Evolutionary conservation across 495 filamentous ascomycete genomes (phyloP), one percentile per base, ranked within the genome.

Genomic region (Opeltia flavorubescens): DNA sequence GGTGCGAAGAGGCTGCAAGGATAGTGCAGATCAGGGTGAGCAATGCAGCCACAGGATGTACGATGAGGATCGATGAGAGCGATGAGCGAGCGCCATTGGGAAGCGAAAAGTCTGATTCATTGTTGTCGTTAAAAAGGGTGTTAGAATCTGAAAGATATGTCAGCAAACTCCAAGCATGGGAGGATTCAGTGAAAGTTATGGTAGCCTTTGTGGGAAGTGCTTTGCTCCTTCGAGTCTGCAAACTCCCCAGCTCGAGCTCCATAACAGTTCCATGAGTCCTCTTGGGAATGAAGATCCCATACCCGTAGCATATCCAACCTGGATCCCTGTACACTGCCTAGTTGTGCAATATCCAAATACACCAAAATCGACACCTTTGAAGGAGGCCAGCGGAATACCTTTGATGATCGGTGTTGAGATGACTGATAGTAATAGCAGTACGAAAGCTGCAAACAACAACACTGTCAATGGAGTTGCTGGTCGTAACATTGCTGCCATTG

Each of bases 401-500:
- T 81, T 81, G 59, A 98, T 78, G 52, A 98, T 85, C 9, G 91
- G 91, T 0, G 88, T 89, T n/a, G 88, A 94, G 18, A 98, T 63
- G 30, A 86, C 84, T n/a, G 87, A 84, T 18, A 98, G 69, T 4
- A 95, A 66, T 18, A 98, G 70, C 26, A 95, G 71, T 42, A 67
- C 80, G 66, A 98, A 96, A 49, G 89, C 87, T 56, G 77, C 68
- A 46, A 94, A 75, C 44, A 95, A 81, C 57, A 96, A 68, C 49
- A 94, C 66, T 53, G 86, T 81, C 59, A 98, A 70, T 50, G 91
- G 89, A 31, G 91, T 98, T 57, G 91, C 91, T 43, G 91, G 91
- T 54, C 89, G 86, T 61, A 96, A 63, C 63, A 83, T 72, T 61
- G 7, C 18, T 9, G 35, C n/a, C 11, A 1, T n/a, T 44, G 38